These are phyloP conservation scores for Fusarium neocosmosporiellum DNA, from an alignment of 2,329 filamentous ascomycete species.

Conservation along the genomic window DNA sequence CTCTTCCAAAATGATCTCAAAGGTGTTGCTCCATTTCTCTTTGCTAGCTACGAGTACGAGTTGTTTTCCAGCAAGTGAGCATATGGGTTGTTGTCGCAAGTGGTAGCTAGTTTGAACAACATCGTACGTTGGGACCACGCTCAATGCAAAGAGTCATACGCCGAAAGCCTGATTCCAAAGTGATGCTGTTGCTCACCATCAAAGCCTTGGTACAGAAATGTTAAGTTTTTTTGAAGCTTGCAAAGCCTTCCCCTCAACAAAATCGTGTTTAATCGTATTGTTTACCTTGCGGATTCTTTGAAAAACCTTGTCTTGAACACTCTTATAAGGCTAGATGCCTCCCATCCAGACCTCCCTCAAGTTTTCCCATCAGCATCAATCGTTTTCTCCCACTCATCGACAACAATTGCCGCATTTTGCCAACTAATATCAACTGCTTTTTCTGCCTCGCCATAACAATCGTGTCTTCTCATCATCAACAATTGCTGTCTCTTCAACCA, in stretches of 20 bases:
- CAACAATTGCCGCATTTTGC: neutral
- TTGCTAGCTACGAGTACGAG: slow-evolving; percentile 41
- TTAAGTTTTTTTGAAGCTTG: neutral
- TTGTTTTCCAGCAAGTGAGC: neutral
- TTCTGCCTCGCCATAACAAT: neutral
- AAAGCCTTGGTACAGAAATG: no score
- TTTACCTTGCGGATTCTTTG: neutral
- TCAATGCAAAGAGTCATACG: neutral
- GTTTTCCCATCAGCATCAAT: neutral
- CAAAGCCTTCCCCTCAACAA: neutral
- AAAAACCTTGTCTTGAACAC: neutral
- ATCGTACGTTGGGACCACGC: neutral
- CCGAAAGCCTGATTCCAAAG: neutral
- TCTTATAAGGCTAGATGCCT: neutral
- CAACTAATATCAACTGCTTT: neutral
- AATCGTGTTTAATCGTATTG: neutral
- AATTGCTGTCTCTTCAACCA: neutral
- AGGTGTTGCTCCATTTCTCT: slow-evolving; percentile 40
- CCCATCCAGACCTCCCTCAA: neutral
- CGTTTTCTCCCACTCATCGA: neutral
- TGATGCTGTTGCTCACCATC: no score
- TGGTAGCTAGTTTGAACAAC: neutral
- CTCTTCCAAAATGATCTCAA: slow-evolving; percentile 42
- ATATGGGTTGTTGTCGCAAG: neutral
- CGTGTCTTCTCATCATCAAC: neutral